phyloP scores from a whole-genome alignment of 176 grass and related monocot genomes.

The Ampelocalamus luodianensis region DNA sequence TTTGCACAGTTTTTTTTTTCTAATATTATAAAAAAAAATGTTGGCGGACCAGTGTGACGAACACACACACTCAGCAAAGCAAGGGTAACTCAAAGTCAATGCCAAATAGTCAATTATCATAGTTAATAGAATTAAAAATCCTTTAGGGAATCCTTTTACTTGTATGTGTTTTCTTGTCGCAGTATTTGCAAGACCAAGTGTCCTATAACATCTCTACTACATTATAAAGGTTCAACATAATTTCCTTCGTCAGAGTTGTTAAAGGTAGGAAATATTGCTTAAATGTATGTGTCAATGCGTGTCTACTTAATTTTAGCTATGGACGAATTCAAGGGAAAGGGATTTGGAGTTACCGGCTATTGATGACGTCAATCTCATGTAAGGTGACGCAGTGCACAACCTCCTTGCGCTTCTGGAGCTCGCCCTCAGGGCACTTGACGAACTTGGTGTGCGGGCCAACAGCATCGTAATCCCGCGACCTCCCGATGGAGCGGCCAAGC shows the following conservation, averaged over 20 bases:
- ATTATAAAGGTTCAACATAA: background rate
- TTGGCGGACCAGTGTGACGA: background rate
- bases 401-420: slow-evolving; percentile 97
- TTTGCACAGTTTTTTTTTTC: background rate
- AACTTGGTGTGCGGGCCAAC: slow-evolving; percentile 89
- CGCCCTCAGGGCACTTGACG: slow-evolving; percentile 88
- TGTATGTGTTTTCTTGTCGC: background rate
- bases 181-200: background rate
- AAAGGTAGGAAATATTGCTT: background rate
- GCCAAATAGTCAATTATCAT: background rate
- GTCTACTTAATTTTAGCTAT: background rate
- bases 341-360: slow-evolving; percentile 69
- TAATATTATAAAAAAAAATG: background rate
- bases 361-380: slow-evolving; percentile 99
- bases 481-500: slow-evolving; percentile 83
- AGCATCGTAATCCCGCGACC: slow-evolving; percentile 86
- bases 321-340: slow-evolving; percentile 4
- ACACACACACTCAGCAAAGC: background rate
- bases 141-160: background rate
- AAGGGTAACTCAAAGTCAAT: background rate
- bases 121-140: background rate
- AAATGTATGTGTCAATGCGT: background rate
- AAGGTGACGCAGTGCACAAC: slow-evolving; percentile 94
- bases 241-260: background rate
- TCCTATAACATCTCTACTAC: background rate